Conservation (phyloP, 2,329 filamentous ascomycete species). For the Leptographium galeiforme region DNA sequence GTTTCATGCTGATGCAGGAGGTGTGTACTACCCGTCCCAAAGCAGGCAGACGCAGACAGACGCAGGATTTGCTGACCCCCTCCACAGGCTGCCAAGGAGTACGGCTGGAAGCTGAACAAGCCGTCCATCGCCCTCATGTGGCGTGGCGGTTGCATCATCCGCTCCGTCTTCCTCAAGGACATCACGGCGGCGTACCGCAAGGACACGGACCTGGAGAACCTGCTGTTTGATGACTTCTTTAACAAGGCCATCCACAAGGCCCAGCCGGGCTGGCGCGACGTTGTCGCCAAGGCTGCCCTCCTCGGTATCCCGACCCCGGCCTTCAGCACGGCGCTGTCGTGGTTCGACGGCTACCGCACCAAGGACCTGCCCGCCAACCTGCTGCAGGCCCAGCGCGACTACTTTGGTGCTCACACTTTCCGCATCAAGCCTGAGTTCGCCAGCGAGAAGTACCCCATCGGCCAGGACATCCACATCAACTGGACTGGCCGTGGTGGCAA, state of each 20-base stretch:
- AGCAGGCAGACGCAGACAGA: too few relatives aligned
- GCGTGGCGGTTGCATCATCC: slow-evolving; percentile 99
- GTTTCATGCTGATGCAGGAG: slow-evolving; percentile 99
- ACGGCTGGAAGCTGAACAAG: slow-evolving; percentile 99
- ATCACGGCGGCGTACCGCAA: slow-evolving; percentile 95
- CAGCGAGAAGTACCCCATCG: slow-evolving; percentile 66
- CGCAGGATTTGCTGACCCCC: slow-evolving; percentile 2
- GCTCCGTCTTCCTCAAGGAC: slow-evolving; percentile 99
- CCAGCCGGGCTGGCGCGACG: slow-evolving; percentile 82
- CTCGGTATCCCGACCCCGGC: slow-evolving; percentile 93
- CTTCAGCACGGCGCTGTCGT: slow-evolving; percentile 93
- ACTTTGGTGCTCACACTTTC: slow-evolving; percentile 95
- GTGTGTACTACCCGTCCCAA: slow-evolving; percentile 33
- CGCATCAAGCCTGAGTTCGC: slow-evolving; percentile 70
- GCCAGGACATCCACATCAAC: slow-evolving; percentile 95
- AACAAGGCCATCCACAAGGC: slow-evolving; percentile 97
- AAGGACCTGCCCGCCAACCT: slow-evolving; percentile 96
- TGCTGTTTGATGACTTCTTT: slow-evolving; percentile 99
- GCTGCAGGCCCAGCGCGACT: slow-evolving; percentile 96
- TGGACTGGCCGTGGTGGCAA: slow-evolving; percentile 98
- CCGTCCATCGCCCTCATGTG: slow-evolving; percentile 99
- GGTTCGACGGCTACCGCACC: slow-evolving; percentile 98
- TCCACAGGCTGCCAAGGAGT: slow-evolving; percentile 77
- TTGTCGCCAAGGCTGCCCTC: slow-evolving; percentile 80
- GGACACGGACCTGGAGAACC: slow-evolving; percentile 90